phyloP scores from a whole-genome alignment of 1,284 basidiomycete genomes.

The Bondarzewia mesenterica region DNA sequence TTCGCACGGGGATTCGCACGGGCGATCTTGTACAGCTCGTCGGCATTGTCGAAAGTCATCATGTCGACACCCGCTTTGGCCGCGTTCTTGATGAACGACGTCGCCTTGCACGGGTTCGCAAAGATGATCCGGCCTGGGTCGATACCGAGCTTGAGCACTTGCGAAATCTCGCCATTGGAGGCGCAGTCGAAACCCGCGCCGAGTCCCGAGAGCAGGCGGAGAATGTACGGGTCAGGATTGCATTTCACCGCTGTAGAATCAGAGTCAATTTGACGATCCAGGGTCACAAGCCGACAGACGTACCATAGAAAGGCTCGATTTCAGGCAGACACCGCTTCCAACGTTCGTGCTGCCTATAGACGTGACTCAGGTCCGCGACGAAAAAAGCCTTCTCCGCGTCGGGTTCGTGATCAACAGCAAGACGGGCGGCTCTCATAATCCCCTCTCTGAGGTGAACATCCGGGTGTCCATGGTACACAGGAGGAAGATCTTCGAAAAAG shows the following conservation, averaged over 20 bases:
- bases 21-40: conserved; percentile 95
- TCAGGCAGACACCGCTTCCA: conserved; percentile 81
- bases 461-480: conserved; percentile 58
- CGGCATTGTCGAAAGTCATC: conserved; percentile 98
- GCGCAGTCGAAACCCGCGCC: conserved; percentile 97
- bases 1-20: conserved; percentile 78
- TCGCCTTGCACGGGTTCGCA: conserved; percentile 98
- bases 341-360: conserved; percentile 81
- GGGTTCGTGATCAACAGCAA: conserved; percentile 41
- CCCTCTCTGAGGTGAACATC: conserved; percentile 67
- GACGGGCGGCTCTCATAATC: conserved; percentile 53
- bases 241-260: conserved; percentile 78
- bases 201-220: conserved; percentile 83
- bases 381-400: conserved; percentile 95
- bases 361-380: conserved; percentile 86
- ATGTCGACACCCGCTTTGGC: conserved; percentile 73
- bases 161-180: conserved; percentile 90
- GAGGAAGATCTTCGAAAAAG: conserved; percentile 57
- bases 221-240: conserved; percentile 93
- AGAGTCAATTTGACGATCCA: conserved; percentile 13
- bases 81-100: conserved; percentile 87
- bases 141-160: conserved; percentile 72
- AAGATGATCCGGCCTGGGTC: conserved; percentile 85
- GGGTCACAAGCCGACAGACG: conserved; percentile 16
- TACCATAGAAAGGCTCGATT: conserved; percentile 90